Base-by-base conservation (phyloP, 2,329 filamentous ascomycete species). In the Xylaria arbuscula region DNA sequence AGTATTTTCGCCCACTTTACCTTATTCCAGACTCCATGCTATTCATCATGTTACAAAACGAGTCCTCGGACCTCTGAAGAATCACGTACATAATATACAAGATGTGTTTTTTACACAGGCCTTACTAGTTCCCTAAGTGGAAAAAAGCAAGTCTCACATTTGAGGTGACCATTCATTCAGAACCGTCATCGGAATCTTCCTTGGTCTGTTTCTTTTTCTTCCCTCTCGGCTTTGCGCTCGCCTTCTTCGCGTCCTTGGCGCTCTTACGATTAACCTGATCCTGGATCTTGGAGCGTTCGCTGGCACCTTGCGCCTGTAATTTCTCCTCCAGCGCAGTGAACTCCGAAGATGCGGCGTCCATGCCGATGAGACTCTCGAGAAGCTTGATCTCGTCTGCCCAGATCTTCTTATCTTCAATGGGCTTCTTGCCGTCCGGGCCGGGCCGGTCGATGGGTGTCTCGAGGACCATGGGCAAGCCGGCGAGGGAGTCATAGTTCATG, bases 321-420 rank as follows among this genome's bases (percentile, higher is more conserved):
- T 88, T 84, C 66, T 80, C 79, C 72, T 93, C 93, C 61, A 93
- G 80, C 13, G 83, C 79, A 72, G 80, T 83, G 77, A 98, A 98
- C 74, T 92, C 90, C 9, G 90, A 85, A n/a, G 88, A 84, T 42
- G 93, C 91, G 0, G 88, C 78, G 77, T 98, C 92, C 88, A 94
- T 93, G 8, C 90, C 95, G 48, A 98, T 91, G 59, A 99, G 83
- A 54, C 89, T 89, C 81, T 99, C 96, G 5, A 99, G 86, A 71
- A 98, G 83, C 83, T 98, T 98, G 81, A 99, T 98, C 82, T 99
- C 96, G 54, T 90, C 86, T 0, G 94, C 94, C 94, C 95, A 98
- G 17, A 98, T 86, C 62, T 88, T 84, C 79, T 90, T 93, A 79
- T 98, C 93, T 76, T 97, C 92, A 45, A 90, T 80, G 34, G 85